phyloP scores from a whole-genome alignment of 2,329 filamentous ascomycete species.

The Elsinoe necatrix region DNA sequence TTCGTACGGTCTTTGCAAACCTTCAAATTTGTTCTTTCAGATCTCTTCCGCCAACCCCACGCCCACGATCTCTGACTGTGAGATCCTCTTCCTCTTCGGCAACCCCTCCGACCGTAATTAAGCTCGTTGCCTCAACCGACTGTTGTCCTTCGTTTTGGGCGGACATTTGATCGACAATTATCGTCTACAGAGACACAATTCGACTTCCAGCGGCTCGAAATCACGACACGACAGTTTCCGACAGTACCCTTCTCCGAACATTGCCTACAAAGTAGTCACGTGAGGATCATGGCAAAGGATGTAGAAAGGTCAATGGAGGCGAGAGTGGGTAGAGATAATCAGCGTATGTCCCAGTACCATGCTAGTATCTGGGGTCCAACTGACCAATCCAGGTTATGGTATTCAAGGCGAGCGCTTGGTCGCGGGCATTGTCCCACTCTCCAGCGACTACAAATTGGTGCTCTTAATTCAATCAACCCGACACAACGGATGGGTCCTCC shows the following conservation, averaged over 20 bases:
- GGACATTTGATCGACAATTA: background rate
- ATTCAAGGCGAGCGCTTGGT: slow-evolving; percentile 87
- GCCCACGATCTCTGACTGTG: slow-evolving; percentile 14
- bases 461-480: slow-evolving; percentile 88
- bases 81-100: slow-evolving; percentile 14
- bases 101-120: background rate
- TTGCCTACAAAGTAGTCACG: slow-evolving; percentile 1
- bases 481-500: slow-evolving; percentile 88
- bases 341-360: slow-evolving; percentile 46
- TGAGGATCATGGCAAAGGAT: slow-evolving; percentile 36
- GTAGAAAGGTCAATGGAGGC: slow-evolving; percentile 50
- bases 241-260: background rate
- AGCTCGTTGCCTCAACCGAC: slow-evolving; percentile 3
- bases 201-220: background rate
- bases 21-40: slow-evolving; percentile 16
- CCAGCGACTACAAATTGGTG: slow-evolving; percentile 75
- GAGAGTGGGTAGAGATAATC: slow-evolving; percentile 66
- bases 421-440: slow-evolving; percentile 86
- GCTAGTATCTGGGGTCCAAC: slow-evolving; percentile 20
- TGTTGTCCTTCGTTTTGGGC: slow-evolving; percentile 11
- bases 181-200: background rate
- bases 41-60: slow-evolving; percentile 25
- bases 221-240: background rate
- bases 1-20: slow-evolving; percentile 17
- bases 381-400: slow-evolving; percentile 66